Evolutionary conservation across 2,329 filamentous ascomycete species (phyloP).

Genomic region (Pezicula rhizophila): DNA sequence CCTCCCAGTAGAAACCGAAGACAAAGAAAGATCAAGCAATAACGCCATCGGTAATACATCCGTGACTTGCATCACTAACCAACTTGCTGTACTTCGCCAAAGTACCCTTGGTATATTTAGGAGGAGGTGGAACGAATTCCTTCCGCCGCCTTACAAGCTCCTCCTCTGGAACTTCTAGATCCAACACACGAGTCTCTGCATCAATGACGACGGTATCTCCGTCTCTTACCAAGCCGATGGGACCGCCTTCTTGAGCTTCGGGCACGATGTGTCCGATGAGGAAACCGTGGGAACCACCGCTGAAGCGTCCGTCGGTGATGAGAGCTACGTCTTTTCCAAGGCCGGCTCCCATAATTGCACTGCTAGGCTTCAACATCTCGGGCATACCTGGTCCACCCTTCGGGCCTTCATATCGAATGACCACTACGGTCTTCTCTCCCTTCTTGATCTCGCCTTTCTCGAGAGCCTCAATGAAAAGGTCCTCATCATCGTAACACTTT

Average conservation of each 20-base stretch:
- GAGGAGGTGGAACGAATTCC: slow-evolving; percentile 44
- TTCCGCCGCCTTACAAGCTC: slow-evolving; percentile 44
- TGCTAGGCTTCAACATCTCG: slow-evolving; percentile 68
- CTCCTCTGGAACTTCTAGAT: slow-evolving; percentile 42
- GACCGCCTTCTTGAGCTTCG: slow-evolving; percentile 54
- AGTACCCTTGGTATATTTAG: slow-evolving; percentile 53
- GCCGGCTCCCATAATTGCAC: slow-evolving; percentile 68
- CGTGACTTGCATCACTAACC: slow-evolving; percentile 51
- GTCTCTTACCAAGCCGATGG: slow-evolving; percentile 51
- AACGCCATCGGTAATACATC: slow-evolving; percentile 49
- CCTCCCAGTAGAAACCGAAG: not conserved
- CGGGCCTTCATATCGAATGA: slow-evolving; percentile 69
- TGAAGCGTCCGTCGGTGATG: slow-evolving; percentile 64
- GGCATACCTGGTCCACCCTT: slow-evolving; percentile 70
- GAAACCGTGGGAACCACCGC: slow-evolving; percentile 54
- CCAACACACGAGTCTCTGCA: slow-evolving; percentile 47
- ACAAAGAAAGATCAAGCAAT: not conserved
- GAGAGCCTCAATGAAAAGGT: slow-evolving; percentile 61
- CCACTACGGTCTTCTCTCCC: slow-evolving; percentile 70
- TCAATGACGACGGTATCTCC: slow-evolving; percentile 56
- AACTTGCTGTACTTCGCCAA: slow-evolving; percentile 51
- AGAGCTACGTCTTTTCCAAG: slow-evolving; percentile 64
- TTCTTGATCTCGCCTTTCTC: slow-evolving; percentile 65
- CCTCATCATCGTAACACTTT: slow-evolving; percentile 64
- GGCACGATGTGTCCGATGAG: slow-evolving; percentile 57